Percentiles rank a stretch among this genome's conserved stretches.
These are phyloP conservation scores for Aschersonia sp. DNA, from an alignment of 2,329 filamentous ascomycete genomes.

Conservation along the genomic window DNA sequence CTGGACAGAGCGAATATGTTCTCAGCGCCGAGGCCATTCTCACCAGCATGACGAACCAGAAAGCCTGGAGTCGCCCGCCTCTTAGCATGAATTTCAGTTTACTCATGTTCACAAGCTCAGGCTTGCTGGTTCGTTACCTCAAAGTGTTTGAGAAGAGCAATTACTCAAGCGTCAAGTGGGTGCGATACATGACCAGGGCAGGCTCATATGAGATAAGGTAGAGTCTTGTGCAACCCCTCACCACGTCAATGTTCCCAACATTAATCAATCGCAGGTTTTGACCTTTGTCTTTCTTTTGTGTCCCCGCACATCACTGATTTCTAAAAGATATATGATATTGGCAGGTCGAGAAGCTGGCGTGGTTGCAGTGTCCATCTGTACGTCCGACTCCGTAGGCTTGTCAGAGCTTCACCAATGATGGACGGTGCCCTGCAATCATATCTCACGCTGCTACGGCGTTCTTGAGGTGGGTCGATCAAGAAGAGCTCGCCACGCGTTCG, in stretches of 20 bases:
- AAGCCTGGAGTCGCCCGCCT: slow-evolving; percentile 88
- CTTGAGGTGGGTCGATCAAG: too few relatives aligned
- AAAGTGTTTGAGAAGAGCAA: slow-evolving; percentile 99
- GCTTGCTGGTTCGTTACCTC: slow-evolving; percentile 79
- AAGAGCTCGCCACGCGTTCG: too few relatives aligned
- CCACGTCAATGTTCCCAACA: neutral
- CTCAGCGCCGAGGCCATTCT: slow-evolving; percentile 85
- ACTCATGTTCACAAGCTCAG: slow-evolving; percentile 96
- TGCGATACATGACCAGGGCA: slow-evolving; percentile 94
- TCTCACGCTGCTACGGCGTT: too few relatives aligned
- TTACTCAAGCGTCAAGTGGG: slow-evolving; percentile 98
- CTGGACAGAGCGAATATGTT: slow-evolving; percentile 93
- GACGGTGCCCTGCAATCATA: too few relatives aligned
- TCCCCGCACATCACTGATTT: too few relatives aligned
- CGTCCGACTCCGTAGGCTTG: too few relatives aligned
- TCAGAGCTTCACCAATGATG: too few relatives aligned
- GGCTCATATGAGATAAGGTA: slow-evolving; percentile 95
- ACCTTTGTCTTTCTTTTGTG: too few relatives aligned
- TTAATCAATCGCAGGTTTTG: neutral
- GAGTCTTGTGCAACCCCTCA: slow-evolving; percentile 5
- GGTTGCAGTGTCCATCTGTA: too few relatives aligned
- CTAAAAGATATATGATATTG: too few relatives aligned
- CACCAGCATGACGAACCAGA: slow-evolving; percentile 96
- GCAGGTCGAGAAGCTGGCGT: too few relatives aligned
- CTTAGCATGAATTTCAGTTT: slow-evolving; percentile 84